Base-by-base conservation (phyloP, 75 land plant genomes). In the Selaginella tamariscina region DNA sequence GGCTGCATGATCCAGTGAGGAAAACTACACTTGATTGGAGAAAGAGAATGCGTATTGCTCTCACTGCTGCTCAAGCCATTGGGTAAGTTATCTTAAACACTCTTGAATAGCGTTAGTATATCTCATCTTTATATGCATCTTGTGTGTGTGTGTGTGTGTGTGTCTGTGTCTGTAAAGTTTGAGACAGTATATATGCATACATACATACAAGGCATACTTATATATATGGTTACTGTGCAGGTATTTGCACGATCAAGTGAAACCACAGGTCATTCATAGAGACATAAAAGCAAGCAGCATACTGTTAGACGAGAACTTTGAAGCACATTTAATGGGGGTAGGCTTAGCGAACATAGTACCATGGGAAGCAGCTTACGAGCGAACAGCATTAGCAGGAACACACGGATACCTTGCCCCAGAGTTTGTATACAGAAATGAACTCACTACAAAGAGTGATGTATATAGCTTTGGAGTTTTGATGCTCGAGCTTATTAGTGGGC, bases 381-480 rank as follows among this genome's bases (percentile, higher is more conserved):
- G 86, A 59, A 83, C 85, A 18, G 81, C 78, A 24, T 79, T 85
- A 75, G 91, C 91, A 0, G 88, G 86, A 22, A 88, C 84, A 0
- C 65, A 84, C 74, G 98, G 96, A 32, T 94, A 94, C 73, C 82
- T 89, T 28, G 96, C 96, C 22, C 98, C 98, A 0, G 98, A 94
- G 63, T 89, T 87, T 68, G 88, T 89, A n/a, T 89, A 89, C 75
- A 72, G 88, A 24, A 89, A 93, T 68, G 96, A 94, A 57, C 86
- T 94, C 31, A 89, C 98, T 15, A 94, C 88, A 55, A 94, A 87
- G 64, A 89, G 91, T 70, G 98, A 94, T 64, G 91, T 94, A 5
- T 89, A 87, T 74, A 91, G 97, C 71, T 94, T 89, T 70, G 98
- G 98, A 1, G 98, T 94, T 66, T 76, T 94, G 56, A 78, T 94